Base-by-base conservation (phyloP, 768 basidiomycete species). In the Mycena chlorophos region DNA sequence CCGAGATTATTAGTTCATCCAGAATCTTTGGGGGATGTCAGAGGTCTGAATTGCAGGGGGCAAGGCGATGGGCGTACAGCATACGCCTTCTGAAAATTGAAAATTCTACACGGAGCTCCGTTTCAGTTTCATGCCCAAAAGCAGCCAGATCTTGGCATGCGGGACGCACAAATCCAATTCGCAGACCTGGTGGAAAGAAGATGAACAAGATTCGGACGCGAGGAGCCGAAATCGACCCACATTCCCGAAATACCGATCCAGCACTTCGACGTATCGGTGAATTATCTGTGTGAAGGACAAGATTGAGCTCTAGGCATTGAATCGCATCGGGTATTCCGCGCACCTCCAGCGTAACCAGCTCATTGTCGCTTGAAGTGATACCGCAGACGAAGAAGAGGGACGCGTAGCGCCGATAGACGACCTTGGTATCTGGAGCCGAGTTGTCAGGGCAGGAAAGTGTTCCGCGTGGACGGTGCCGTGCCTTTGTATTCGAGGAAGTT, bases 81-180 rank as follows among this genome's bases (percentile, higher is more conserved):
- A 70, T 87, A 92, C 13, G 89, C 89, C 69, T 92, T 92, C 65
- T 91, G 89, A 66, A 91, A 92, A 75, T 91, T 91, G 80, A 92
- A 92, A 61, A 92, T 91, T 49, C 86, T 28, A 26, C 13, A 40
- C 23, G 49, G 27, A 49, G 54, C 20, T 52, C 45, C 42, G 29
- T 51, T 58, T 29, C 45, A 27, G 34, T 55, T 58, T 27, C 40
- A 14, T 5, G 13, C 40, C 13, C 6, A 37, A 52, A 19, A 19
- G 38, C 34, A 13, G 19, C 31, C 47, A 19, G 23, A 49, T 54
- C 54, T 63, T 16, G 31, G 22, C 16, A 45, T 28, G 13, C 19
- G 25, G 26, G 29, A 57, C 84, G 68, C 65, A 88, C 86, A 92
- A 75, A 67, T 91, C 89, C 52, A 92, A 75, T 69, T 92, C 90